A percentile compares a stretch with the other conserved stretches of the same genome.
phyloP scores from a whole-genome alignment of 108 stramenopile species.

The Cylindrotheca fusiformis region DNA sequence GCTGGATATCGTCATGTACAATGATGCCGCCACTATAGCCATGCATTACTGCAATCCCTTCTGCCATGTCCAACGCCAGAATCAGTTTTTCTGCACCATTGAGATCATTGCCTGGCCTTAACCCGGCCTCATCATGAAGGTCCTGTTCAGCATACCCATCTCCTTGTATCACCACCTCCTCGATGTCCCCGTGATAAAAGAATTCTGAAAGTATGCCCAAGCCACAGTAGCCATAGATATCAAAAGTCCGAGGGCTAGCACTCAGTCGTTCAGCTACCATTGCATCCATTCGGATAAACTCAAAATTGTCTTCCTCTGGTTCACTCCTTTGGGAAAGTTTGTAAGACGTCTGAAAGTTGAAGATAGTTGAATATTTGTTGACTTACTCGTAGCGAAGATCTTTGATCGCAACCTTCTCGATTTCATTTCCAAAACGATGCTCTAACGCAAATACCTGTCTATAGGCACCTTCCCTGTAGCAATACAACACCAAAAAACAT shows the following conservation, averaged over 20 bases:
- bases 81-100: conserved; percentile 39
- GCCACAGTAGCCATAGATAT: conserved; percentile 79
- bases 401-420: conserved; percentile 17
- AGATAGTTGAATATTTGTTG: background rate
- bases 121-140: conserved; percentile 10
- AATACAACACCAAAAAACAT: too few species aligned
- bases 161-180: conserved; percentile 30
- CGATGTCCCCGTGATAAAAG: conserved; percentile 45
- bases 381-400: conserved; percentile 12
- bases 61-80: conserved; percentile 64
- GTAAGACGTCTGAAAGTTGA: background rate
- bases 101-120: conserved; percentile 1
- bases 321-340: background rate
- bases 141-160: conserved; percentile 7
- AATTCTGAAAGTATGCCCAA: conserved; percentile 46
- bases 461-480: conserved; percentile 39
- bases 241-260: conserved; percentile 50
- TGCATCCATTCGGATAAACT: conserved; percentile 62
- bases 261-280: conserved; percentile 74
- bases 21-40: conserved; percentile 60
- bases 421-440: conserved; percentile 23
- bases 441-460: conserved; percentile 53
- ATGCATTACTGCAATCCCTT: conserved; percentile 61
- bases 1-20: conserved; percentile 63
- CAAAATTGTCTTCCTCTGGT: background rate